Evolutionary conservation across 2,329 filamentous ascomycete species (phyloP).

Genomic region (Paecilomyces fulvus): DNA sequence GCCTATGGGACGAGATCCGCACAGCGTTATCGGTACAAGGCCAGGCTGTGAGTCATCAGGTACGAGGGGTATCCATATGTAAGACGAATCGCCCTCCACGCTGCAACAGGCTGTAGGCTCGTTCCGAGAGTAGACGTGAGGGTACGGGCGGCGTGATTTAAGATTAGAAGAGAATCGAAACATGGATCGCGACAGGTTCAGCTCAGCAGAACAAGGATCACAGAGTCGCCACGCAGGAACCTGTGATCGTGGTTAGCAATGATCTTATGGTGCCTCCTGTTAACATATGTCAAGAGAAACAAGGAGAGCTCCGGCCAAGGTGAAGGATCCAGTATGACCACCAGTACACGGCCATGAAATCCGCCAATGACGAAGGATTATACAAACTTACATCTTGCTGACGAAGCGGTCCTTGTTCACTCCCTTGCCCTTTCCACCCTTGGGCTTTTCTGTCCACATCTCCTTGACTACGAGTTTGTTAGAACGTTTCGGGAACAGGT

Average conservation of each 20-base stretch:
- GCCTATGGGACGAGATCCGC: background rate
- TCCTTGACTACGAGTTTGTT: conserved; percentile 65
- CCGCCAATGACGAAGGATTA: background rate
- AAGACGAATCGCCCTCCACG: background rate
- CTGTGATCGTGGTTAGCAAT: conserved; percentile 33
- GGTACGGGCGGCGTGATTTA: conserved; percentile 7
- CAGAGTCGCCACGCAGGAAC: conserved; percentile 80
- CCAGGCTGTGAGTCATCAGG: background rate
- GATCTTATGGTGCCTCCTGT: background rate
- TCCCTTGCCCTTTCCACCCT: conserved; percentile 79
- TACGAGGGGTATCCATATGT: background rate
- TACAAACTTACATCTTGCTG: conserved; percentile 73
- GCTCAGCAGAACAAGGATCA: conserved; percentile 78
- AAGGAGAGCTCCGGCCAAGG: background rate
- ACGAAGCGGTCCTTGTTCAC: conserved; percentile 99
- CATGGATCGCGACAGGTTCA: conserved; percentile 35
- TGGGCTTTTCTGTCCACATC: conserved; percentile 97
- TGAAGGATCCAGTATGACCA: background rate
- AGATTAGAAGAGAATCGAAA: background rate
- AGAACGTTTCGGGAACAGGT: background rate
- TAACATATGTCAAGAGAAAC: background rate
- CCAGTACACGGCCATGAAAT: background rate
- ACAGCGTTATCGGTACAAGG: background rate
- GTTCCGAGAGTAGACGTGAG: conserved; percentile 4
- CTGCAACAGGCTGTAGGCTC: background rate